Percentiles rank a stretch among this genome's conserved stretches.
phyloP scores from a whole-genome alignment of 1,284 basidiomycete genomes.

The Meira miltonrushii region DNA sequence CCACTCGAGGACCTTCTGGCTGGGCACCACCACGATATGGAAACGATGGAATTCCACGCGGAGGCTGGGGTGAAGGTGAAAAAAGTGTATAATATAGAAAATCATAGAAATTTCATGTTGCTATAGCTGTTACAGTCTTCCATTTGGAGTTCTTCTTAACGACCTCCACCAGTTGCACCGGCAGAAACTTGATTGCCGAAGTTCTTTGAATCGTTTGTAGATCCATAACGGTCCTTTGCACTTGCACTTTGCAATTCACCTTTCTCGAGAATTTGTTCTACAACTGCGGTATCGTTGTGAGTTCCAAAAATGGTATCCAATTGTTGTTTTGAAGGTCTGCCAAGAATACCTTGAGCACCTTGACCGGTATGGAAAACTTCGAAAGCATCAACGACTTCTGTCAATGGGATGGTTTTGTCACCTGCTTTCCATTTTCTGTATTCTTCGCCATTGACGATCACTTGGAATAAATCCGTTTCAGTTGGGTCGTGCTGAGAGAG shows the following conservation, averaged over 20 bases:
- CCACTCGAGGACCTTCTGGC: constrained; percentile 20
- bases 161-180: constrained; percentile 30
- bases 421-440: constrained; percentile 53
- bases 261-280: constrained; percentile 45
- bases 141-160: constrained; percentile 15
- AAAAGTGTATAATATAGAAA: not conserved
- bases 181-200: constrained; percentile 22
- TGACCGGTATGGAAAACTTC: constrained; percentile 53
- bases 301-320: constrained; percentile 52
- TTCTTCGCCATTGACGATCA: constrained; percentile 50
- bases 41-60: constrained; percentile 4
- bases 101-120: not conserved
- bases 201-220: constrained; percentile 40
- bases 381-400: constrained; percentile 53
- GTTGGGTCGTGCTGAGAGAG: constrained; percentile 50
- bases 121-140: not conserved
- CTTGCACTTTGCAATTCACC: constrained; percentile 42
- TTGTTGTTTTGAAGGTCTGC: constrained; percentile 51
- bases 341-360: constrained; percentile 53
- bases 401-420: constrained; percentile 53
- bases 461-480: constrained; percentile 53
- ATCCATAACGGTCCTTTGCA: constrained; percentile 34
- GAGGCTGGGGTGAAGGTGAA: constrained; percentile 14
- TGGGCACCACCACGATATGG: constrained; percentile 42
- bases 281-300: constrained; percentile 48